These are phyloP conservation scores for Russula sp. DNA, from an alignment of 768 basidiomycete genomes.

Conservation along the genomic window DNA sequence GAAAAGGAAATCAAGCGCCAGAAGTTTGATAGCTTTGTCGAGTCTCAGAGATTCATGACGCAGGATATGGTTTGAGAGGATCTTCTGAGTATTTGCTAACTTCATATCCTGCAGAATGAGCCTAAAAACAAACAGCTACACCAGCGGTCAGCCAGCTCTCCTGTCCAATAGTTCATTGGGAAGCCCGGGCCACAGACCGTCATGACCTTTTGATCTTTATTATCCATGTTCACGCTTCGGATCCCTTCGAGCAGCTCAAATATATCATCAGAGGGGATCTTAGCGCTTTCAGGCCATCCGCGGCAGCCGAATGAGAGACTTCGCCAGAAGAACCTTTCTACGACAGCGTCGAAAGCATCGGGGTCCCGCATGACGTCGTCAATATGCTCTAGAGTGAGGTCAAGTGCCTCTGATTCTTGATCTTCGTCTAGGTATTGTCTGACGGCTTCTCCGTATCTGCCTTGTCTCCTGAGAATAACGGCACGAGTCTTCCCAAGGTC, in stretches of 20 bases:
- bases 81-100: not conserved
- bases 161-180: not conserved
- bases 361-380: constrained; percentile 30
- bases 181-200: constrained; percentile 5
- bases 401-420: constrained; percentile 47
- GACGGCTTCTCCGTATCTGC: constrained; percentile 49
- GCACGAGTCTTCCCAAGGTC: constrained; percentile 51
- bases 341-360: constrained; percentile 36
- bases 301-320: constrained; percentile 23
- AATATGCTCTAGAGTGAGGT: constrained; percentile 42
- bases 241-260: not conserved
- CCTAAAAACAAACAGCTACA: constrained; percentile 16
- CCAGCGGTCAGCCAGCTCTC: not conserved
- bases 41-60: not conserved
- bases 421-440: constrained; percentile 50
- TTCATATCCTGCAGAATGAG: not conserved
- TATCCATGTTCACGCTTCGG: not conserved
- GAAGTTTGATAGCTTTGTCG: constrained; percentile 9
- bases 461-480: constrained; percentile 43
- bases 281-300: constrained; percentile 5
- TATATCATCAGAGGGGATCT: not conserved
- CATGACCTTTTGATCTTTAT: constrained; percentile 3
- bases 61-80: constrained; percentile 6
- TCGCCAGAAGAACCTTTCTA: constrained; percentile 41
- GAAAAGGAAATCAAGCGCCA: constrained; percentile 21